These are phyloP conservation scores for Somion occarium DNA, from an alignment of 1,284 basidiomycete species.

Conservation along the genomic window DNA sequence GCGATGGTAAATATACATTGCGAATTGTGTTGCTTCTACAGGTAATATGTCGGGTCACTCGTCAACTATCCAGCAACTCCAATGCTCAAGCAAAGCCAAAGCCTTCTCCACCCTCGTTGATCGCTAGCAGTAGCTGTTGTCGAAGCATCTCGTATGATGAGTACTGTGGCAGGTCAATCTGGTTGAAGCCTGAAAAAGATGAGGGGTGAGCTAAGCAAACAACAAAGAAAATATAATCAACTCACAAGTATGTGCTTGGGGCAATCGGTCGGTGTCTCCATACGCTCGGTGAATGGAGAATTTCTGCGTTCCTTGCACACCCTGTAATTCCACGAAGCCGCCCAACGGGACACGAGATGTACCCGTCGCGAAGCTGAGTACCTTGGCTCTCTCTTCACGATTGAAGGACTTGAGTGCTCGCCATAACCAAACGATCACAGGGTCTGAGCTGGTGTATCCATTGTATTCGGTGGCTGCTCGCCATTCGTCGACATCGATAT, in stretches of 20 bases:
- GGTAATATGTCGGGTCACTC: not conserved
- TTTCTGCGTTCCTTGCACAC: constrained; percentile 90
- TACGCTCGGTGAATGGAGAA: constrained; percentile 96
- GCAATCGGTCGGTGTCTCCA: constrained; percentile 80
- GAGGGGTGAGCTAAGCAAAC: constrained; percentile 5
- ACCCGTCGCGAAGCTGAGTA: constrained; percentile 94
- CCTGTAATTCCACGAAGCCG: constrained; percentile 91
- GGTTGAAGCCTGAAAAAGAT: constrained; percentile 61
- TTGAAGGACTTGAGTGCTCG: constrained; percentile 96
- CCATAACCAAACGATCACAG: constrained; percentile 99
- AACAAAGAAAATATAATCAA: constrained; percentile 11
- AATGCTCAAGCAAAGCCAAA: constrained; percentile 73
- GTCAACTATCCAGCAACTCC: not conserved
- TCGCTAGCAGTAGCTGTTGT: constrained; percentile 82
- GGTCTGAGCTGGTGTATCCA: constrained; percentile 82
- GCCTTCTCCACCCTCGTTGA: constrained; percentile 90
- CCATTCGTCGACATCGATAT: constrained; percentile 98
- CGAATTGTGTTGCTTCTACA: not conserved
- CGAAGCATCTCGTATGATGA: constrained; percentile 93
- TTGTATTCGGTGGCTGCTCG: constrained; percentile 92
- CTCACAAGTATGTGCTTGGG: constrained; percentile 89
- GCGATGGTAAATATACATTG: constrained; percentile 4
- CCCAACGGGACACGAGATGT: constrained; percentile 93
- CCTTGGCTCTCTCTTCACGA: constrained; percentile 93
- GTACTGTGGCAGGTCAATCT: constrained; percentile 88